Evolutionary conservation across 768 basidiomycete species (phyloP), one percentile per base, ranked within the genome.

Genomic region (Daedalea quercina): DNA sequence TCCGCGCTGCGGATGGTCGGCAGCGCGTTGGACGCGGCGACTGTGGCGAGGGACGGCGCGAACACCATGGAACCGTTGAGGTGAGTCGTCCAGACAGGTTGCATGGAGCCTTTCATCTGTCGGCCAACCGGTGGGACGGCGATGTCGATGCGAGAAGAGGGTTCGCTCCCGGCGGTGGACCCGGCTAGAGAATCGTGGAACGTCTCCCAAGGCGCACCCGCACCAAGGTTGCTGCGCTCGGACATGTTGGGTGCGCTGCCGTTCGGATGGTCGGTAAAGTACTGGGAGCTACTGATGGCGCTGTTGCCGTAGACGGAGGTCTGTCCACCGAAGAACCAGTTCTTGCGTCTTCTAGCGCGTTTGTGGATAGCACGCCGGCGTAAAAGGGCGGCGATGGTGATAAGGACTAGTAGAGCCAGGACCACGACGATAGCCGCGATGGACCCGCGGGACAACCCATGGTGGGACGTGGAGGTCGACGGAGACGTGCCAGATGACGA

Each of bases 151-250:
- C 47, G 23, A 33, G 31, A 17, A 42, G 26, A 15, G 40, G 52
- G 8, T 47, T 35, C 13, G 47, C 28, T 17, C 49, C 23, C 13
- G 37, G 44, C 9, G 52, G 40, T 15, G 44, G 28, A 6, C 11
- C 6, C 47, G 17, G 52, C 41, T 2, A 54, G 42, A 3, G 57
- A 45, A 15, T 51, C 43, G 47, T 46, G 3, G 28, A 63, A 52
- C 17, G 57, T 50, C 17, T 53, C 59, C 45, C 55, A 58, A 52
- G 63, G 58, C 59, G 76, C 73, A n/a, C 75, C 28, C 9, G 31
- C 3, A 17, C 75, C 84, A 48, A 85, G 85, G 67, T 82, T 85
- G 65, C 83, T 85, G 46, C 81, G 73, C 2, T 70, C 53, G 12
- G 63, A 65, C 64, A 44, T 68, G 24, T 33, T 31, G 12, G 41